These are phyloP conservation scores for Stachybotrys chlorohalonatus DNA, from an alignment of 2,329 filamentous ascomycete species.

Conservation along the genomic window DNA sequence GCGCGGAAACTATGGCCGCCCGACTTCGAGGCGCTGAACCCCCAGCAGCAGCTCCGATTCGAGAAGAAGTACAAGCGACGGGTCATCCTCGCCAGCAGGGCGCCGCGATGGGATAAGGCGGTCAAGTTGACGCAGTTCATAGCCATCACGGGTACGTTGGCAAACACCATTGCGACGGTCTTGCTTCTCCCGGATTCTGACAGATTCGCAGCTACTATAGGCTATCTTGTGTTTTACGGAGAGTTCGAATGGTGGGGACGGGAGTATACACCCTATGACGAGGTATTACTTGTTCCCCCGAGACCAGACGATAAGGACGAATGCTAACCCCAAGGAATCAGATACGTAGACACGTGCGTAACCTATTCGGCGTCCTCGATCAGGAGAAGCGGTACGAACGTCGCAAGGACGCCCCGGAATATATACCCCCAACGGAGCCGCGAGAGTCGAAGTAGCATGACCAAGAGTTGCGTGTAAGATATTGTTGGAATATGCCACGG, in stretches of 20 bases:
- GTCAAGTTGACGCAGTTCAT: conserved; percentile 56
- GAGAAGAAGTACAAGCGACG: conserved; percentile 73
- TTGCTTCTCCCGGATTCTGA: neutral
- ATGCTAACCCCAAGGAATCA: conserved; percentile 7
- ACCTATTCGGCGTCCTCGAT: conserved; percentile 30
- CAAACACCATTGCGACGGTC: neutral
- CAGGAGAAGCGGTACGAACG: conserved; percentile 32
- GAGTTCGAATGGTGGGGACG: conserved; percentile 36
- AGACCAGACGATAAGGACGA: too few species aligned
- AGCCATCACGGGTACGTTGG: conserved; percentile 42
- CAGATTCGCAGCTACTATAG: conserved; percentile 20
- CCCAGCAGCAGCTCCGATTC: conserved; percentile 67
- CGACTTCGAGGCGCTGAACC: conserved; percentile 59
- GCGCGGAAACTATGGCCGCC: conserved; percentile 72
- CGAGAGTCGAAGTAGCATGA: conserved; percentile 15
- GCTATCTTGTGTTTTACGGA: conserved; percentile 29
- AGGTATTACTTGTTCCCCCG: conserved; percentile 14
- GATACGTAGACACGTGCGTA: conserved; percentile 26
- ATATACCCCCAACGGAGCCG: conserved; percentile 13
- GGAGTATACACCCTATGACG: conserved; percentile 31
- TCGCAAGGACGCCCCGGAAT: conserved; percentile 26
- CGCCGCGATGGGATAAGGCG: conserved; percentile 56
- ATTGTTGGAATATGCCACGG: conserved; percentile 11
- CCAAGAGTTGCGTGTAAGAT: conserved; percentile 13
- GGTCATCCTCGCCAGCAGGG: conserved; percentile 48